These are phyloP conservation scores for Cryptococcus sp. DNA, from an alignment of 1,284 basidiomycete species.

Conservation along the genomic window DNA sequence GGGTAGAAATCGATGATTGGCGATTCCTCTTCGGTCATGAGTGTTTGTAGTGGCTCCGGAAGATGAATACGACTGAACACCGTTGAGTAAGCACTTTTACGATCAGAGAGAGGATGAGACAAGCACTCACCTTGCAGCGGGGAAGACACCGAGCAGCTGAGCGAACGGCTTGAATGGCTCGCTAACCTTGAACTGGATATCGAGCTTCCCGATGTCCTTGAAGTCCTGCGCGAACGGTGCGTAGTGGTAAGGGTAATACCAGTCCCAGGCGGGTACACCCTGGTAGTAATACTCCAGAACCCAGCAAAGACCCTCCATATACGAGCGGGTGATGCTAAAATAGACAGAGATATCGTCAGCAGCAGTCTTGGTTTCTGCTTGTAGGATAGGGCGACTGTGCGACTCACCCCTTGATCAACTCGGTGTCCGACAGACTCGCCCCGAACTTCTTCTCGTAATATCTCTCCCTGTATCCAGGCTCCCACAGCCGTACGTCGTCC, in stretches of 20 bases:
- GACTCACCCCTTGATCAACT: conserved; percentile 74
- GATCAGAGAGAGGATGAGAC: neutral
- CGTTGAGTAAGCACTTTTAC: too few relatives aligned
- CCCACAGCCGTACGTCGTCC: conserved; percentile 91
- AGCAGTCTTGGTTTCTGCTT: too few relatives aligned
- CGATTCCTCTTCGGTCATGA: conserved; percentile 87
- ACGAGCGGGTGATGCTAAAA: conserved; percentile 72
- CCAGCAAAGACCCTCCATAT: conserved; percentile 95
- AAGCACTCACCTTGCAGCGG: conserved; percentile 74
- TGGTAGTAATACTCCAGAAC: conserved; percentile 98
- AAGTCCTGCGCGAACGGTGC: conserved; percentile 98
- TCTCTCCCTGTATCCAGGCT: conserved; percentile 90
- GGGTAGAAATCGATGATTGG: conserved; percentile 98
- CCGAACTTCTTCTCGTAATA: conserved; percentile 96
- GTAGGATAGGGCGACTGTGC: too few relatives aligned
- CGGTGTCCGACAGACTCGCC: conserved; percentile 68
- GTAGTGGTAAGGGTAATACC: conserved; percentile 99
- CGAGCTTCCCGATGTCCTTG: conserved; percentile 72
- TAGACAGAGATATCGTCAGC: too few relatives aligned
- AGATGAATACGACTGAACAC: conserved; percentile 76
- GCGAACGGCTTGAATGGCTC: conserved; percentile 95
- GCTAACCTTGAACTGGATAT: conserved; percentile 68
- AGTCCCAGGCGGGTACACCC: conserved; percentile 97
- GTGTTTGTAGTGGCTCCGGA: conserved; percentile 77
- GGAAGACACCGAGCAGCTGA: conserved; percentile 97